Evolutionary conservation across 306 rosid species (phyloP), one percentile per base, ranked within the genome.

Genomic region (Trifolium subterraneum): DNA sequence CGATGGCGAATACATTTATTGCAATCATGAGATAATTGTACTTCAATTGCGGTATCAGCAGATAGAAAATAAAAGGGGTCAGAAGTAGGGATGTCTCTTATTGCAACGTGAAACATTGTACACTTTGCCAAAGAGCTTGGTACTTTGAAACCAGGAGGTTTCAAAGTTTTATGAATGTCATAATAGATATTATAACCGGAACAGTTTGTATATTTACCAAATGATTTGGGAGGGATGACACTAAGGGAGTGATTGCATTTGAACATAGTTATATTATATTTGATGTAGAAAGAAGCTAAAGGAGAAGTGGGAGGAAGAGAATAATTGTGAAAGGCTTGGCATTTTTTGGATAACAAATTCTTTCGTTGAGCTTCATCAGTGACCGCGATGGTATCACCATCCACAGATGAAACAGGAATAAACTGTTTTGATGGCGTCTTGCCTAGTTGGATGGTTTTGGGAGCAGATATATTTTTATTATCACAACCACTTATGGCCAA

Each of bases 221-320:
- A 67, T 8, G 0, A 0, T 2, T 8, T 4, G 7, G 66, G 42
- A 27, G 54, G 55, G 27, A 22, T 2, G 29, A 16, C 13, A 0
- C 1, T 25, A 15, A 29, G 79, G 66, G 73, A 27, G 25, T 7
- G 48, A 6, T 65, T 64, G 81, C 87, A 86, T n/a, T 67, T 75
- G 60, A 75, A 78, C 33, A 78, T 38, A 36, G 55, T 48, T 20
- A 29, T 44, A 52, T 19, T 33, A 25, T 61, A 63, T 44, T 10
- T 64, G 36, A 33, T 15, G 9, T 31, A 0, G 41, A 76, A 35
- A 81, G 71, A 63, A 69, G 52, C 78, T 20, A 80, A 36, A 10
- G 63, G 50, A 31, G 73, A 55, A 51, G 27, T 1, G 7, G 61
- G 47, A 15, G 87, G 82, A 80, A 77, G 70, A 47, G 50, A 2